Percentiles rank a stretch among this genome's conserved stretches.
These are phyloP conservation scores for Vaccinium darrowii DNA, from an alignment of 148 eudicot genomes.

Conservation along the genomic window DNA sequence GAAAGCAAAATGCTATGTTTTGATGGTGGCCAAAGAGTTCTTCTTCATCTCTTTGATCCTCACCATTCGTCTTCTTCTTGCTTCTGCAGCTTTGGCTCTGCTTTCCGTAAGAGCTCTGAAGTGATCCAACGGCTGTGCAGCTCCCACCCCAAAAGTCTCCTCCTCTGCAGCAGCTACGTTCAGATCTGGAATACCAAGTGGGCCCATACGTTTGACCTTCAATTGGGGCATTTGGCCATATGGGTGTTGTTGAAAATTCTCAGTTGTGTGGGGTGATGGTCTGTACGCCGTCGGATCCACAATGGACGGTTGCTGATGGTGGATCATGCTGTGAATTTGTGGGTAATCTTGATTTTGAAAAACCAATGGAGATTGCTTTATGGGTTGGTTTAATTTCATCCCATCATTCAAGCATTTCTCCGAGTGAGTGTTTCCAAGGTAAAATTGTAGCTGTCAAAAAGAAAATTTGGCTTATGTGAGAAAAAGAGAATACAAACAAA, in stretches of 20 bases:
- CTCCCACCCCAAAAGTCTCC: constrained; percentile 18
- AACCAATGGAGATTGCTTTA: neutral
- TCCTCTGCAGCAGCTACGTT: constrained; percentile 18
- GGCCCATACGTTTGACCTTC: neutral
- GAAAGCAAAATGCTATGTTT: neutral
- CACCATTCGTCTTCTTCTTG: constrained; percentile 22
- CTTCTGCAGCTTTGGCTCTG: constrained; percentile 24
- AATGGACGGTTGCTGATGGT: constrained; percentile 18
- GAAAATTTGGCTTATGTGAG: neutral
- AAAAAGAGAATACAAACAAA: neutral
- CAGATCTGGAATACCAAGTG: constrained; percentile 29
- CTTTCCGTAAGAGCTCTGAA: neutral
- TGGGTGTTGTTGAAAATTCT: constrained; percentile 9
- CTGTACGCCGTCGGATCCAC: neutral
- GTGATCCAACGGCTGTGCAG: constrained; percentile 25
- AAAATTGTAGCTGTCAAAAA: neutral
- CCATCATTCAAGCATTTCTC: neutral
- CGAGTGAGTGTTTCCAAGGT: neutral
- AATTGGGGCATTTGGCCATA: constrained; percentile 15
- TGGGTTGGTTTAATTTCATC: neutral
- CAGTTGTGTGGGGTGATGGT: neutral
- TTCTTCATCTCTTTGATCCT: constrained; percentile 22
- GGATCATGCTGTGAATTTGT: neutral
- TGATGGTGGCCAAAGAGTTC: neutral
- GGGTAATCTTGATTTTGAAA: neutral